Evolutionary conservation across 345 rosid genomes (phyloP), one percentile per base, ranked within the genome.

Genomic region (Barbarea vulgaris): DNA sequence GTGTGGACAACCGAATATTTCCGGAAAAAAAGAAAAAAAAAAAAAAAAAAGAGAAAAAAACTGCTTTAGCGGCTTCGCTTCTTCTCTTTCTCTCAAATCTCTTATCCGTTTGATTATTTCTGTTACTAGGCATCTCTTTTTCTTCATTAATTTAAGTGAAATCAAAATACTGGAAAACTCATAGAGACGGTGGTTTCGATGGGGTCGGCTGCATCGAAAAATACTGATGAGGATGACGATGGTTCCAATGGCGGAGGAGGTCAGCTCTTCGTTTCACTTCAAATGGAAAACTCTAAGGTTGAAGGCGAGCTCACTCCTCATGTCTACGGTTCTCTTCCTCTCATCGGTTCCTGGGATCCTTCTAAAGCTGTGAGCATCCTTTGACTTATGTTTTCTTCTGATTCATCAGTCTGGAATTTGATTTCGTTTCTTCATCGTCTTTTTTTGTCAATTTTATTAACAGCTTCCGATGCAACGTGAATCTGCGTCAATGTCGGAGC

Each of bases 331-430:
- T 95, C 99, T 46, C 88, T 84, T 48, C 97, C 93, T 70, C 87
- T 95, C 44, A 83, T 92, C 58, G 99, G 97, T 50, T 95, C 96
- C 25, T 95, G 98, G 98, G 99, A 95, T 85, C 75, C 94, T 76
- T 82, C 97, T 11, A 92, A 85, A 87, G 93, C 98, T 62, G 98
- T 91, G 82, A 82, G 67, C 14, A 39, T 69, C 71, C 1, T 41
- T 78, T 78, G 11, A 6, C 17, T 22, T 13, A 3, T 13, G 14
- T 4, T 10, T 25, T 14, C 44, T 56, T 18, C 44, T 25, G 25
- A 36, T 76, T 64, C 68, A 18, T 70, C 41, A 9, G 7, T 53
- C 34, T n/a, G 1, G 33, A 47, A 17, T 13, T 53, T 55, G 7
- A 42, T 67, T 19, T 47, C 37, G 37, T 64, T 31, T 75, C 14